Evolutionary conservation across 1,139 yeast genomes (phyloP), one percentile per base, ranked within the genome.

Genomic region (Sugiyamaella grinbergsii): DNA sequence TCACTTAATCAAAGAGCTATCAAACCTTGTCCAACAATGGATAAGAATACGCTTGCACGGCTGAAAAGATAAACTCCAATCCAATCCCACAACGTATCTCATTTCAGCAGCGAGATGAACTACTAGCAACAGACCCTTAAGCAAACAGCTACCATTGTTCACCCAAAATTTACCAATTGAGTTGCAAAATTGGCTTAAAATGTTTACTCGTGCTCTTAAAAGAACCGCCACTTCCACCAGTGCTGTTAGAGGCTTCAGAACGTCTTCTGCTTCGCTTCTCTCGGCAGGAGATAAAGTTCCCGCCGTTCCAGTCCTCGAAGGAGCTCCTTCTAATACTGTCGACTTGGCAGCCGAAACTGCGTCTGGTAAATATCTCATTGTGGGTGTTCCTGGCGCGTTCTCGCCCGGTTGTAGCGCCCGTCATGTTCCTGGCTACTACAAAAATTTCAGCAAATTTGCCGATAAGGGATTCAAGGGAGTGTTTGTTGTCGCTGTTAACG

Each of bases 301-400:
- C 36, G 66, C 77, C 1, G 74, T 75, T 13, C 65, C 72, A 20
- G 68, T 87, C 52, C 79, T 71, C 55, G 86, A 82, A 59, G 81
- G 79, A 34, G 79, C 88, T 26, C 95, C 95, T 45, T 85, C 86
- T 33, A 81, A 82, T 62, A 68, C 71, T 19, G 76, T 85, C 57
- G 76, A 82, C 63, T 72, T 87, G 51, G 79, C 85, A 15, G 76
- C 78, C 40, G 82, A 80, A 60, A 74, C 81, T 31, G 68, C 71
- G 16, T 49, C 58, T 20, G 82, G 83, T 40, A 83, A 81, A 65
- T 72, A 81, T 38, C 66, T 89, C 36, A 71, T 89, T 49, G 77
- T 89, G 45, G 95, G 95, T 49, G 88, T 89, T 39, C 96, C 96
- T 41, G 96, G 96, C 18, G 96, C 96, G 0, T 89, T 84, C 65